These are phyloP conservation scores for Raphanus sativus DNA, from an alignment of 345 rosid species.

Conservation along the genomic window DNA sequence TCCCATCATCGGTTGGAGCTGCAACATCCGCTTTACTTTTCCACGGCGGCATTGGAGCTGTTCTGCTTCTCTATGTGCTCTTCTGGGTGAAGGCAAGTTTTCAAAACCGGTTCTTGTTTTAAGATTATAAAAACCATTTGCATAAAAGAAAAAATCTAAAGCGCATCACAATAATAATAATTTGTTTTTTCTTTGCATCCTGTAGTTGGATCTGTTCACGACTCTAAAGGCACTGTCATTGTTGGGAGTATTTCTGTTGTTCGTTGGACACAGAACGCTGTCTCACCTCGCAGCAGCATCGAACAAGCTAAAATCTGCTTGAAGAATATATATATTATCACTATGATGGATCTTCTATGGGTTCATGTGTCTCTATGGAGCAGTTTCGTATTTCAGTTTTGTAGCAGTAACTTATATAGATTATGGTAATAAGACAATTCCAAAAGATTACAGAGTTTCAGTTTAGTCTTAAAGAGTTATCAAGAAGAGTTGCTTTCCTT, in stretches of 20 bases:
- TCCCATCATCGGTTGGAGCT: constrained; percentile 67
- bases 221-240: constrained; percentile 76
- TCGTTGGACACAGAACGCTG: constrained; percentile 84
- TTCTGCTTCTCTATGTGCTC: constrained; percentile 74
- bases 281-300: constrained; percentile 79
- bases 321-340: constrained; percentile 19
- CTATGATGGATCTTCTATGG: not conserved
- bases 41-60: constrained; percentile 85
- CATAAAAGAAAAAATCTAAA: not conserved
- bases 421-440: constrained; percentile 20
- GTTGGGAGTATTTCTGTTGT: constrained; percentile 76
- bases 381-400: constrained; percentile 19
- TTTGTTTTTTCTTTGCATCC: not conserved
- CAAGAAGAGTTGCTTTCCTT: not conserved
- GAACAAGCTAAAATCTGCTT: constrained; percentile 79
- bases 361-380: constrained; percentile 4
- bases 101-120: not conserved
- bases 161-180: not conserved
- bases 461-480: constrained; percentile 26
- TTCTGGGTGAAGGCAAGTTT: constrained; percentile 90
- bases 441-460: constrained; percentile 16
- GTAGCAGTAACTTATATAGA: constrained; percentile 37
- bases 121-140: not conserved
- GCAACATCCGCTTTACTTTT: constrained; percentile 71
- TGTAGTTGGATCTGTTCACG: constrained; percentile 89